Evolutionary conservation across 768 basidiomycete species (phyloP), one percentile per base, ranked within the genome.

Genomic region (Dendrothele bispora): DNA sequence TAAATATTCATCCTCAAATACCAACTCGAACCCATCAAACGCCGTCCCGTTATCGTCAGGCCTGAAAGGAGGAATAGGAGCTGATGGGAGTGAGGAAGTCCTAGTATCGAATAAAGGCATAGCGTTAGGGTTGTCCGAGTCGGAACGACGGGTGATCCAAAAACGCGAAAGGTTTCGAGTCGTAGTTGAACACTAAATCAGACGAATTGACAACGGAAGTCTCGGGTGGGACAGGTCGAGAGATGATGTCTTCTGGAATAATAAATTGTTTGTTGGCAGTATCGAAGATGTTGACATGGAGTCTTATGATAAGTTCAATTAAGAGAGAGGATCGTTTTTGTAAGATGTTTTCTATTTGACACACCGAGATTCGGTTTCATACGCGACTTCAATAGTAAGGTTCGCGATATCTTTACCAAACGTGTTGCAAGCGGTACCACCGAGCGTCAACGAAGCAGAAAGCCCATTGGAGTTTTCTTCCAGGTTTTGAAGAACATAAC

Each of bases 1-100:
- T 18, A 91, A 73, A 59, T 89, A 91, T 57, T 85, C 84, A 51
- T 91, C 81, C 55, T 91, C 88, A 56, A 91, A 91, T 11, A 91
- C 78, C 10, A 91, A 68, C 0, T 82, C 78, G 48, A 88, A 86
- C 0, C 76, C 82, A 46, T 82, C 72, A 15, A 90, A 68, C 3
- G 77, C 75, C 0, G 82, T 83, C 4, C 71, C 74, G 40, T 73
- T 72, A 51, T 83, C 80, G 7, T 60, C 64, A 0, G 71, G 26
- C 30, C 79, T 75, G n/a, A 77, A 68, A 10, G 85, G 73, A n/a
- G 77, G 66, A 27, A 80, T 79, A 1, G 83, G 80, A 2, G 84
- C 75, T 3, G 68, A 49, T 1, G 86, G 86, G 7, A 90, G 70
- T 0, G 84, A 86, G 0, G 73, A 54, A 7, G 75, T 60, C 34